These are phyloP conservation scores for Craterostigma plantagineum DNA, from an alignment of 257 asterid genomes.

Conservation along the genomic window DNA sequence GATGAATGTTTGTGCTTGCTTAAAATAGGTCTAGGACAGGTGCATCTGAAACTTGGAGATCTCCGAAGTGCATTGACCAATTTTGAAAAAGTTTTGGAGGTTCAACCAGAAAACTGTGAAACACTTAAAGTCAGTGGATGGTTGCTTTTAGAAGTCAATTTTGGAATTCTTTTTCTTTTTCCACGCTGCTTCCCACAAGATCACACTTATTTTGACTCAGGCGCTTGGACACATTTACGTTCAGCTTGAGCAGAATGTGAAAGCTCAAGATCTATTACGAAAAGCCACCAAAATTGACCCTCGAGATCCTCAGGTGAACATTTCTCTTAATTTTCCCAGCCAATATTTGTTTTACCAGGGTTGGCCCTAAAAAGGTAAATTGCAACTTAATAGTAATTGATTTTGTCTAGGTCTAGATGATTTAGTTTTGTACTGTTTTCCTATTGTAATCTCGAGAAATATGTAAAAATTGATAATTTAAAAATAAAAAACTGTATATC, in stretches of 20 bases:
- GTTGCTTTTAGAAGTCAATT: constrained; percentile 3
- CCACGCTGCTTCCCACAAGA: constrained; percentile 2
- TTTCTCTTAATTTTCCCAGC: background rate
- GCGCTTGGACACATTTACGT: constrained; percentile 38
- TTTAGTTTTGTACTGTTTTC: no score
- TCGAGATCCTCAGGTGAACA: constrained; percentile 80
- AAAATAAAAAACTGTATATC: no score
- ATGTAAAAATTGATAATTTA: no score
- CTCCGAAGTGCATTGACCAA: constrained; percentile 74
- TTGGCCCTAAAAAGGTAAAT: no score
- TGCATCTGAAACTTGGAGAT: constrained; percentile 42
- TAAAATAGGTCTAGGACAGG: constrained; percentile 83
- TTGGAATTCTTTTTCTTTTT: constrained; percentile 5
- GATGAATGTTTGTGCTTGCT: constrained; percentile 11
- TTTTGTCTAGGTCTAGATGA: no score
- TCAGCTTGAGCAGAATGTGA: constrained; percentile 46
- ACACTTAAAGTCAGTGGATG: constrained; percentile 23
- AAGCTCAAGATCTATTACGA: constrained; percentile 40
- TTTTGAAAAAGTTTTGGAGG: constrained; percentile 95
- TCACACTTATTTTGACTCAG: constrained; percentile 17
- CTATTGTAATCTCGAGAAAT: no score
- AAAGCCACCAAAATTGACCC: constrained; percentile 92
- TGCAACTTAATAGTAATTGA: no score
- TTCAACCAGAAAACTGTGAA: constrained; percentile 84
- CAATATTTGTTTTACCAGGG: no score